Conservation (phyloP, 2,329 filamentous ascomycete species). For the Fusarium beomiforme region DNA sequence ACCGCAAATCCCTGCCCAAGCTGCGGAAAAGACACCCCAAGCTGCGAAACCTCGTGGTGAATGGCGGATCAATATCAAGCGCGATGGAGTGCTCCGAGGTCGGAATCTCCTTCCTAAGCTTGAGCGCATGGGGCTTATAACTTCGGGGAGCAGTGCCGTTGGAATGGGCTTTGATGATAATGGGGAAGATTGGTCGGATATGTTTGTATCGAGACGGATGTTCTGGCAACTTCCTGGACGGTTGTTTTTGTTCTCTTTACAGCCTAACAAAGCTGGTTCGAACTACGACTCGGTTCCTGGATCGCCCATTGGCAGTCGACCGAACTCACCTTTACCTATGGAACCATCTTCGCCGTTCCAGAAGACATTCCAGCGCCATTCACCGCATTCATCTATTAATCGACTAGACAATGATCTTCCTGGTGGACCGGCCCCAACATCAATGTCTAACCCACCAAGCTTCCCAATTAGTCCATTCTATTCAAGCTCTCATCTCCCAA, state of each 20-base stretch:
- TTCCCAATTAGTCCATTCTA: conserved; percentile 75
- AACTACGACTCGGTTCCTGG: conserved; percentile 52
- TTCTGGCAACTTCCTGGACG: conserved; percentile 95
- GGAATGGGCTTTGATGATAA: conserved; percentile 71
- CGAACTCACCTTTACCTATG: conserved; percentile 59
- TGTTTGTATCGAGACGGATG: conserved; percentile 82
- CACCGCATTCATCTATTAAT: conserved; percentile 40
- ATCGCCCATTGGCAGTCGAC: conserved; percentile 64
- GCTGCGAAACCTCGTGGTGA: conserved; percentile 81
- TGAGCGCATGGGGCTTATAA: conserved; percentile 90
- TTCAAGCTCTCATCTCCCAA: conserved; percentile 86
- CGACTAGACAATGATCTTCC: conserved; percentile 51
- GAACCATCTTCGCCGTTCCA: conserved; percentile 39
- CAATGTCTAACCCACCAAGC: conserved; percentile 46
- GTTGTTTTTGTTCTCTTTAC: conserved; percentile 87
- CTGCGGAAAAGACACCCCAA: conserved; percentile 72
- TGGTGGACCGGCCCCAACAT: conserved; percentile 51
- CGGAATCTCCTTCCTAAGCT: conserved; percentile 88
- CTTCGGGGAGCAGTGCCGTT: conserved; percentile 78
- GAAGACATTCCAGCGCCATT: conserved; percentile 42
- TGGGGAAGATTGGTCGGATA: conserved; percentile 75
- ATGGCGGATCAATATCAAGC: conserved; percentile 85
- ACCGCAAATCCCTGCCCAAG: conserved; percentile 68
- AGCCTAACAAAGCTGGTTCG: conserved; percentile 59
- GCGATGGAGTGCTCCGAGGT: conserved; percentile 88